Conservation (phyloP, 1,284 basidiomycete genomes). For the Apiotrichum mycotoxinovorans region DNA sequence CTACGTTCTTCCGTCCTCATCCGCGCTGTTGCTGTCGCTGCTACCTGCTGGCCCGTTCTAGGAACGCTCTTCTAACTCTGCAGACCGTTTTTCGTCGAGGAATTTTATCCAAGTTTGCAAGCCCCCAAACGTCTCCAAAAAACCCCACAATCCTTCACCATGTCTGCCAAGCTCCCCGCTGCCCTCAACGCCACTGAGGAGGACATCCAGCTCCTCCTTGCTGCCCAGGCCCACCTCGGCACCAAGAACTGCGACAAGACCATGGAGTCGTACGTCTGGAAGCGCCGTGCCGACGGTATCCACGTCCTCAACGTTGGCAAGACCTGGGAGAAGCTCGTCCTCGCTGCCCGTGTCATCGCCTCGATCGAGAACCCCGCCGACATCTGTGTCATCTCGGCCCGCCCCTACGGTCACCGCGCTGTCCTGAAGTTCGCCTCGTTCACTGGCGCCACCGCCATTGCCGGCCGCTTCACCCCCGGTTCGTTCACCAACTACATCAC, state of each 20-base stretch:
- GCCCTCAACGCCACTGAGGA: constrained; percentile 91
- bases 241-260: constrained; percentile 99
- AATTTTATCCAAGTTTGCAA: constrained; percentile 45
- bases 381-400: constrained; percentile 95
- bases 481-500: constrained; percentile 99
- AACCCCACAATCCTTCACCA: constrained; percentile 25
- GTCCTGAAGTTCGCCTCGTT: constrained; percentile 98
- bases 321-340: constrained; percentile 98
- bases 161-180: constrained; percentile 74
- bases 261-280: constrained; percentile 98
- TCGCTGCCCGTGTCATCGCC: constrained; percentile 90
- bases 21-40: neutral
- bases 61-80: no score
- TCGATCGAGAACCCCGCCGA: constrained; percentile 97
- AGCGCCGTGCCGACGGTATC: constrained; percentile 91
- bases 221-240: constrained; percentile 94
- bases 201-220: constrained; percentile 90
- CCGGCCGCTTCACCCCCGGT: constrained; percentile 98
- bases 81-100: constrained; percentile 26
- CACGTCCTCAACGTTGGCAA: constrained; percentile 97
- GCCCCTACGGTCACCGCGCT: constrained; percentile 97
- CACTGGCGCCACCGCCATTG: constrained; percentile 97
- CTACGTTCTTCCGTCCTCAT: neutral
- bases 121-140: constrained; percentile 25
- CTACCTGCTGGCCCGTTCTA: no score